Conservation (phyloP, 352 stramenopile genomes). For the Pythium insidiosum region DNA sequence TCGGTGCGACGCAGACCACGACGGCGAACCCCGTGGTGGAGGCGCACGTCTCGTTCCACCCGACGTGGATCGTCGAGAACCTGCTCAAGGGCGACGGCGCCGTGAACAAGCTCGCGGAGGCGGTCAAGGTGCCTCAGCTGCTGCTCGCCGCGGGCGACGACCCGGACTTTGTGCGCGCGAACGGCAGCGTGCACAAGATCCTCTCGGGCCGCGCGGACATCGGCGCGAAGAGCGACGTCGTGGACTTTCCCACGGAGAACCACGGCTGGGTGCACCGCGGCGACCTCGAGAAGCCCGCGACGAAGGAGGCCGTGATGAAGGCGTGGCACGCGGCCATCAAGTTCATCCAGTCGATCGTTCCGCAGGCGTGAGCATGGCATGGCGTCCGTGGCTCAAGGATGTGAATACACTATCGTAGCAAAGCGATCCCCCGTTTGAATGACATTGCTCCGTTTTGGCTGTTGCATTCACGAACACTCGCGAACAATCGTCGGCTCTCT, state of each 20-base stretch:
- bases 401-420: too few relatives aligned
- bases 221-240: slow-evolving; percentile 38
- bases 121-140: slow-evolving; percentile 68
- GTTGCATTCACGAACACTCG: too few relatives aligned
- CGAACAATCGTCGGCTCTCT: too few relatives aligned
- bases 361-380: too few relatives aligned
- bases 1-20: slow-evolving; percentile 45
- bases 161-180: slow-evolving; percentile 51
- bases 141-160: slow-evolving; percentile 64
- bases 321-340: slow-evolving; percentile 36
- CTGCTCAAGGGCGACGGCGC: slow-evolving; percentile 59
- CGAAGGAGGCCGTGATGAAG: slow-evolving; percentile 42
- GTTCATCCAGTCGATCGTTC: slow-evolving; percentile 42
- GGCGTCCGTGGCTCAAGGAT: too few relatives aligned
- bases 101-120: slow-evolving; percentile 60
- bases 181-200: slow-evolving; percentile 70
- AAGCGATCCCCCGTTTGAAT: too few relatives aligned
- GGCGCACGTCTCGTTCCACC: slow-evolving; percentile 78
- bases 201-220: slow-evolving; percentile 21
- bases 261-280: slow-evolving; percentile 83
- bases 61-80: slow-evolving; percentile 72
- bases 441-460: too few relatives aligned
- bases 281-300: slow-evolving; percentile 59
- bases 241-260: slow-evolving; percentile 61
- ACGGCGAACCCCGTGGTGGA: slow-evolving; percentile 31